These are phyloP conservation scores for Exophiala xenobiotica DNA, from an alignment of 2,329 filamentous ascomycete genomes.

Conservation along the genomic window DNA sequence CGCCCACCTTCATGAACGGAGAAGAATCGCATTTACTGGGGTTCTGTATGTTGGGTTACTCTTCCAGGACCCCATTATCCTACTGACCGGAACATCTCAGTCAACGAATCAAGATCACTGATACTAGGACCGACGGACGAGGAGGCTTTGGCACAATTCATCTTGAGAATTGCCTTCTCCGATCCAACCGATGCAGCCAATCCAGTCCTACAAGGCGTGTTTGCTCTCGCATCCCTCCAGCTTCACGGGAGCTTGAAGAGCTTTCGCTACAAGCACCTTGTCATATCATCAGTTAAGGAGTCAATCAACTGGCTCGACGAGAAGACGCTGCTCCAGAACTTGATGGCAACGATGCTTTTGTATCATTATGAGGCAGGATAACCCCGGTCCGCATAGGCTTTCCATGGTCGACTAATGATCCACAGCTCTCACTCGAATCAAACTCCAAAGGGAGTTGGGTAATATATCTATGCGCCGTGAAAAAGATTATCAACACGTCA, in stretches of 20 bases:
- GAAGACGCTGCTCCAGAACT: slow-evolving; percentile 25
- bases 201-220: slow-evolving; percentile 21
- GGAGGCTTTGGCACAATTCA: slow-evolving; percentile 15
- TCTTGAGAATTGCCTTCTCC: slow-evolving; percentile 18
- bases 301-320: slow-evolving; percentile 23
- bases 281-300: slow-evolving; percentile 22
- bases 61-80: slow-evolving; percentile 3
- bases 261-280: slow-evolving; percentile 22
- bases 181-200: slow-evolving; percentile 18
- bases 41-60: slow-evolving; percentile 18
- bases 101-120: slow-evolving; percentile 22
- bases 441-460: slow-evolving; percentile 23
- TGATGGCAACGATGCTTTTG: slow-evolving; percentile 27
- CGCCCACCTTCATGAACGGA: slow-evolving; percentile 11
- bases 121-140: slow-evolving; percentile 21
- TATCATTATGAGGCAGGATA: slow-evolving; percentile 25
- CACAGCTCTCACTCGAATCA: slow-evolving; percentile 22
- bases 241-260: slow-evolving; percentile 20
- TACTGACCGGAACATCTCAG: slow-evolving; percentile 13
- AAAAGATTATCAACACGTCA: slow-evolving; percentile 19
- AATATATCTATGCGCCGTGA: slow-evolving; percentile 21
- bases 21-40: slow-evolving; percentile 19
- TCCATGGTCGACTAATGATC: slow-evolving; percentile 12
- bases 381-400: slow-evolving; percentile 5
- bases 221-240: slow-evolving; percentile 22